phyloP scores from a whole-genome alignment of 768 basidiomycete genomes.

The Leccinellum rugosiceps region DNA sequence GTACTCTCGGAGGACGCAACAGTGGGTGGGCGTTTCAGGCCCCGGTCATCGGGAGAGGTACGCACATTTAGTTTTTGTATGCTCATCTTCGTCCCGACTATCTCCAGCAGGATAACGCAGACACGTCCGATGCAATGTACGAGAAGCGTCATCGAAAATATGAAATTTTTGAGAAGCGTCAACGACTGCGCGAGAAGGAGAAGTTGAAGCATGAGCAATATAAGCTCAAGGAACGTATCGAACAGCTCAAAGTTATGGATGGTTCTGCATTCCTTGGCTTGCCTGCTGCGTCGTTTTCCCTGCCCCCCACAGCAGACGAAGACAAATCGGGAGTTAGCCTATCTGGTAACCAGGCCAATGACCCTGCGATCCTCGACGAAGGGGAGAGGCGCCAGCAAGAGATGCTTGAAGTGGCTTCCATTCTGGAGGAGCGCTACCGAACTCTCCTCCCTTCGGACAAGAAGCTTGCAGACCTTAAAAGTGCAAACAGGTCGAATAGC shows the following conservation, averaged over 20 bases:
- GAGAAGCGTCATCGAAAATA: conserved; percentile 83
- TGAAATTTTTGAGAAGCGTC: conserved; percentile 82
- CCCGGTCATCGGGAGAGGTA: conserved; percentile 68
- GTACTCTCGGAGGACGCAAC: conserved; percentile 46
- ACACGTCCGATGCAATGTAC: conserved; percentile 80
- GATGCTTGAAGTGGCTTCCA: conserved; percentile 68
- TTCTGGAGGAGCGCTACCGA: conserved; percentile 69
- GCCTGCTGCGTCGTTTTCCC: conserved; percentile 56
- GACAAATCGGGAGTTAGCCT: conserved; percentile 27
- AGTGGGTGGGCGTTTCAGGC: conserved; percentile 68
- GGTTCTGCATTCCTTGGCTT: conserved; percentile 62
- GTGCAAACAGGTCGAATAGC: conserved; percentile 18
- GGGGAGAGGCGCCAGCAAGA: conserved; percentile 72
- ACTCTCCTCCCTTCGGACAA: conserved; percentile 69
- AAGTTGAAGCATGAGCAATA: conserved; percentile 90
- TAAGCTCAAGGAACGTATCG: conserved; percentile 85
- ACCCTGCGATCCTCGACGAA: conserved; percentile 43
- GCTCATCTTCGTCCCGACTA: conserved; percentile 5
- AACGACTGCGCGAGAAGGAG: conserved; percentile 85
- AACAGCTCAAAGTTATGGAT: conserved; percentile 77
- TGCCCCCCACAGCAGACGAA: conserved; percentile 22
- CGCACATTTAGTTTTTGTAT: conserved; percentile 29
- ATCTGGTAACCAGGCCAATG: conserved; percentile 38
- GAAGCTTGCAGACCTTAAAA: conserved; percentile 35
- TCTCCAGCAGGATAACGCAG: conserved; percentile 45